Percentiles rank a stretch among this genome's conserved stretches.
Conservation (phyloP, 225 moss, liverwort and hornwort genomes). For the Neckera pumila region DNA sequence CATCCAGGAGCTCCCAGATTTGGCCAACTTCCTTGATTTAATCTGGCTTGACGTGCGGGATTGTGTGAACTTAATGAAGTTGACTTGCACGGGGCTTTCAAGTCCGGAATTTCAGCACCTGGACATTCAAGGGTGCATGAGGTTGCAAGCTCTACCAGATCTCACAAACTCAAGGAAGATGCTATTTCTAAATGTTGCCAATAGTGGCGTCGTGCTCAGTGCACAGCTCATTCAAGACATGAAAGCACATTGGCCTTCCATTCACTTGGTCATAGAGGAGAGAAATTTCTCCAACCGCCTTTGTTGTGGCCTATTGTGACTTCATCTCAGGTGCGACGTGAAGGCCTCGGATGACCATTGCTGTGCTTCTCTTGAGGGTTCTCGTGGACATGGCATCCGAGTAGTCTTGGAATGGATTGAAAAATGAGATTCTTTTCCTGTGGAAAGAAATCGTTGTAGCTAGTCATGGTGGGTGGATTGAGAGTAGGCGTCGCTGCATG, state of each 20-base stretch:
- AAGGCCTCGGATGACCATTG: too few relatives aligned
- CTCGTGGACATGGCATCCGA: too few relatives aligned
- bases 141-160: neutral
- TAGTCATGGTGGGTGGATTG: too few relatives aligned
- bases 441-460: neutral
- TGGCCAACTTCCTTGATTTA: neutral
- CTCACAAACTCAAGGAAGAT: rapidly evolving
- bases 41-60: rapidly evolving
- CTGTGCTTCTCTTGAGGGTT: too few relatives aligned
- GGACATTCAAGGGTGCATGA: rapidly evolving
- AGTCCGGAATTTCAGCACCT: neutral
- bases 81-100: neutral
- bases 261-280: too few relatives aligned
- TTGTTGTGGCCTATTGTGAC: too few relatives aligned
- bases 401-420: neutral
- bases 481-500: too few relatives aligned
- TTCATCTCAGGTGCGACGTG: too few relatives aligned
- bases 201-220: neutral
- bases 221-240: too few relatives aligned
- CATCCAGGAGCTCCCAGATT: neutral
- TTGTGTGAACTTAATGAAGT: neutral
- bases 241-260: too few relatives aligned
- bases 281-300: too few relatives aligned
- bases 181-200: rapidly evolving
- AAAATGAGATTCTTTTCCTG: neutral